Evolutionary conservation across 345 rosid genomes (phyloP).

Genomic region (Syzygium oleosum): DNA sequence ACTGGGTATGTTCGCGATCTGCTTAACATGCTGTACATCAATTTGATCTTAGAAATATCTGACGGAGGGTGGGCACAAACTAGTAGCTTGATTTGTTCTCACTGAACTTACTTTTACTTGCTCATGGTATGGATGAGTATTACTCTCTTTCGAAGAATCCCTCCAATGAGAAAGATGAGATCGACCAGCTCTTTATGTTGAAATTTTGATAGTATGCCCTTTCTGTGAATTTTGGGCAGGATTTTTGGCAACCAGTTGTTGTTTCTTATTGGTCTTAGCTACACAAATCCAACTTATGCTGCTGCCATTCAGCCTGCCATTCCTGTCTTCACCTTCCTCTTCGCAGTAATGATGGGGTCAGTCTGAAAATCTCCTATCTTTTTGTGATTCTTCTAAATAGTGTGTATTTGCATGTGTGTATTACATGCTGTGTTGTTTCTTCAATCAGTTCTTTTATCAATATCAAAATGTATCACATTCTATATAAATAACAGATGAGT

Average conservation of each 20-base stretch:
- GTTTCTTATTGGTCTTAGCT: conserved; percentile 89
- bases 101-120: background rate
- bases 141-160: background rate
- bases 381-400: background rate
- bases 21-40: background rate
- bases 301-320: conserved; percentile 97
- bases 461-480: conserved; percentile 3
- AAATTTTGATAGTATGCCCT: background rate
- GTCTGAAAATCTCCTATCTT: conserved; percentile 1
- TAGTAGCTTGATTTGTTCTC: background rate
- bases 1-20: conserved; percentile 51
- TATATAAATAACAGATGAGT: conserved; percentile 4
- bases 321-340: conserved; percentile 91
- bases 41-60: background rate
- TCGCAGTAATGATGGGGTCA: conserved; percentile 93
- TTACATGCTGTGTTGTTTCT: conserved; percentile 3
- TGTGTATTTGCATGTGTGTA: background rate
- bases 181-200: background rate
- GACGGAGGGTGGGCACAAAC: background rate
- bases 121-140: background rate
- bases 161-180: background rate
- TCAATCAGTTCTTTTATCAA: background rate
- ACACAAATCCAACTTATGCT: conserved; percentile 97
- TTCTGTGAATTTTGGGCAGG: conserved; percentile 31
- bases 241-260: conserved; percentile 95